Conservation (phyloP, 331 rosid species). For the Quercus tomentella region DNA sequence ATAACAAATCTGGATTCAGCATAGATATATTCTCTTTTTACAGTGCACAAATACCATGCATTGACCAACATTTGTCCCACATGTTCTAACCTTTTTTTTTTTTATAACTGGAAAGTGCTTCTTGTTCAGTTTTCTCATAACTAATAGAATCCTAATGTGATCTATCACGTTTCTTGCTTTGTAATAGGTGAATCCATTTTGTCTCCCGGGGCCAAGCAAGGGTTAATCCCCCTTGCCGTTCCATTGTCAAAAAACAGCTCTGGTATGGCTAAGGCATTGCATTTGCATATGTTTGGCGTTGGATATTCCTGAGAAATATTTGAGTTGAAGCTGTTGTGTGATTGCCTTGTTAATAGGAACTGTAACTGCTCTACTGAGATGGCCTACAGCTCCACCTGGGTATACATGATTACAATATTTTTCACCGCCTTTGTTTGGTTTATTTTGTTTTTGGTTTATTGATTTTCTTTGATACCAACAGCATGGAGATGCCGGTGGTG, state of each 20-base stretch:
- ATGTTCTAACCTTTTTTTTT: background rate
- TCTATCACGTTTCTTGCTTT: slow-evolving; percentile 4
- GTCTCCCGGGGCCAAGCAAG: slow-evolving; percentile 82
- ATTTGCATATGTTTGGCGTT: background rate
- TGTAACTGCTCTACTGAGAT: slow-evolving; percentile 81
- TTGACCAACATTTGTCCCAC: background rate
- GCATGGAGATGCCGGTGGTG: slow-evolving; percentile 94
- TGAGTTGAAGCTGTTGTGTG: slow-evolving; percentile 7
- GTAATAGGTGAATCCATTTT: slow-evolving; percentile 72
- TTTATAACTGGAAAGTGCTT: background rate
- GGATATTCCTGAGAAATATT: slow-evolving; percentile 1
- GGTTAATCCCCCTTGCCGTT: slow-evolving; percentile 71
- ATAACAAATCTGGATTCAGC: background rate
- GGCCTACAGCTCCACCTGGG: slow-evolving; percentile 99
- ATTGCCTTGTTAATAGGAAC: slow-evolving; percentile 44
- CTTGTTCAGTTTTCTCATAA: background rate
- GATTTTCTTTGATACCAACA: slow-evolving; percentile 34
- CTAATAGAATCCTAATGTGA: background rate
- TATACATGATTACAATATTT: slow-evolving; percentile 21
- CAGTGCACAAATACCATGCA: background rate
- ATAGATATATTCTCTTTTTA: background rate
- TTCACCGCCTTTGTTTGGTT: background rate
- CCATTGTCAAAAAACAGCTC: slow-evolving; percentile 67
- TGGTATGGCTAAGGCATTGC: slow-evolving; percentile 39
- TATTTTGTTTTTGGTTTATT: slow-evolving; percentile 7